Base-by-base conservation (phyloP, 1,284 basidiomycete genomes). In the Trametes hirsuta region DNA sequence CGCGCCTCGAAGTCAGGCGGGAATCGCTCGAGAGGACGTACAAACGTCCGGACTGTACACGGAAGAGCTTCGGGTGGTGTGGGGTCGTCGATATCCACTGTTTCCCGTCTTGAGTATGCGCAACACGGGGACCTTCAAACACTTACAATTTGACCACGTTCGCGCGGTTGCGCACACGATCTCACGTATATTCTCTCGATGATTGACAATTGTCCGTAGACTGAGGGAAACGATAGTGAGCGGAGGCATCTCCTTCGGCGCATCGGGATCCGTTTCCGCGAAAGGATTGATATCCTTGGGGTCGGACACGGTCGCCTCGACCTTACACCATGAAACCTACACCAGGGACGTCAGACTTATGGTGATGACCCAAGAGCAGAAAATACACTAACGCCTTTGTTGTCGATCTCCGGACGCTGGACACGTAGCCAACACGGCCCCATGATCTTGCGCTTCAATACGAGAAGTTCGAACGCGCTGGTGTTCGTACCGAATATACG, bases 341-440 rank as follows among this genome's bases (percentile, higher is more conserved):
- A 55, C 47, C 6, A 18, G 42, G n/a, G 51, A 52, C 35, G 18
- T 53, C 40, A 25, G 46, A 55, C 52, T 14, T 42, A 40, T 21
- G 60, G 34, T 15, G 22, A 40, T 49, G 50, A 62, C 9, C 66
- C 34, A 41, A 47, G 8, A 25, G 15, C 36, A n/a, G 10, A 30
- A 30, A 30, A 30, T 30, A 30, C 15, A 76, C 89, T 57, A 72
- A 94, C 93, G 9, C 90, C 89, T 75, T 92, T 90, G 69, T 88
- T 77, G 55, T 91, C 88, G 21, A 94, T 77, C 47, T 84, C 76
- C 11, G 89, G 86, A 24, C 88, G 84, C 73, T 91, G 89, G 65
- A 99, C 84, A 61, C 91, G 84, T 51, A 99, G 80, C 97, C 97
- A 99, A 74, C 97, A 99, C 0, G 97, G 96, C 2, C 97, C 97